Percentiles rank a stretch among this genome's conserved stretches.
Conservation (phyloP, 2,329 filamentous ascomycete species). For the Cercospora sp. region DNA sequence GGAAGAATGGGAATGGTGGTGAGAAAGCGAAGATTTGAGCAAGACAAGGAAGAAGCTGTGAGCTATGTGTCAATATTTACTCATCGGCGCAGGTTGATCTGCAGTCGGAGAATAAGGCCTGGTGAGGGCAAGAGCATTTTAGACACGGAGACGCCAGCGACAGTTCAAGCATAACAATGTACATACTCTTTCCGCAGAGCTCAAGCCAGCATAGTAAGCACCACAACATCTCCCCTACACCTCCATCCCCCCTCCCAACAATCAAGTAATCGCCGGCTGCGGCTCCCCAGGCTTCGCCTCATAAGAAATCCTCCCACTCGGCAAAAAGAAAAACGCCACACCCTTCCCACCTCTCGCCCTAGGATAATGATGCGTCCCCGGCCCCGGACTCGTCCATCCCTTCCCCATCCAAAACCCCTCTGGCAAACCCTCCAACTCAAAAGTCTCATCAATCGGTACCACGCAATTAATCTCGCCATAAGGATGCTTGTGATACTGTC, state of each 20-base stretch:
- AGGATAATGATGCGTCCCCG: constrained; percentile 60
- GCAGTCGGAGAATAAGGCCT: background rate
- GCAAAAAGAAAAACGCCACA: constrained; percentile 58
- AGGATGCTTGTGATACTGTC: constrained; percentile 50
- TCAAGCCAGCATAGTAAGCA: background rate
- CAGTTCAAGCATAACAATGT: background rate
- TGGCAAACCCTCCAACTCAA: constrained; percentile 56
- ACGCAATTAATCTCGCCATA: constrained; percentile 40
- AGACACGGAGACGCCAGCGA: background rate
- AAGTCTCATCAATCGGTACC: constrained; percentile 48
- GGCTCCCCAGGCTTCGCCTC: constrained; percentile 46
- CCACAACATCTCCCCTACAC: too few species aligned
- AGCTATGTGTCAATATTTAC: background rate
- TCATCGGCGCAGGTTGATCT: background rate
- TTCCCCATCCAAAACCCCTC: constrained; percentile 54
- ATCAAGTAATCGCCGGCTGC: constrained; percentile 16
- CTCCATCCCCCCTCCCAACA: background rate
- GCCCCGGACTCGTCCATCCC: constrained; percentile 58
- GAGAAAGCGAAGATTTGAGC: constrained; percentile 7
- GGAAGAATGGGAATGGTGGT: background rate
- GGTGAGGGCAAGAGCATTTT: background rate
- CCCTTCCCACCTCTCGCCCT: constrained; percentile 53
- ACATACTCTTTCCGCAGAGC: too few species aligned
- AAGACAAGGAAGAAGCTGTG: background rate
- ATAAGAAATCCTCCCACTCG: constrained; percentile 57